Conservation (phyloP, 306 rosid species). For the Trichosanthes truncata region DNA sequence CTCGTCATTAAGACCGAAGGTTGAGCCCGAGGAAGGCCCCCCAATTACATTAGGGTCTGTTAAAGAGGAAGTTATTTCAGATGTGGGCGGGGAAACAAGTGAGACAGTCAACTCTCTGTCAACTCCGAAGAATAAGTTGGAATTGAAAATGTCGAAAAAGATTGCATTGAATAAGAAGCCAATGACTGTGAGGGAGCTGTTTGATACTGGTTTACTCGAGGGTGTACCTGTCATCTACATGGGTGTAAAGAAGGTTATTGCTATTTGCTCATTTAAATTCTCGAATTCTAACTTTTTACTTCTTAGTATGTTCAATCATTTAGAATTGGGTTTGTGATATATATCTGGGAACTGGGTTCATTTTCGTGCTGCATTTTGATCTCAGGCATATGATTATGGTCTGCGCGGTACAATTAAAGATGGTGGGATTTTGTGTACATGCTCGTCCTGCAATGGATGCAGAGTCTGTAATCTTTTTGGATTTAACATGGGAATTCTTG, state of each 20-base stretch:
- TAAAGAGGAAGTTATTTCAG: conserved; percentile 13
- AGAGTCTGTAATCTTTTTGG: conserved; percentile 49
- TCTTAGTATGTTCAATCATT: not conserved
- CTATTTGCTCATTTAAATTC: conserved; percentile 1
- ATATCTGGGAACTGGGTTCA: not conserved
- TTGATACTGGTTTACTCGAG: conserved; percentile 89
- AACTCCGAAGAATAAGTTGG: conserved; percentile 37
- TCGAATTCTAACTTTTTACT: not conserved
- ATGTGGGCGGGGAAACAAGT: conserved; percentile 23
- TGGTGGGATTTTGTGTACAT: conserved; percentile 86
- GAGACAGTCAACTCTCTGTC: conserved; percentile 17
- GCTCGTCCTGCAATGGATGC: conserved; percentile 62
- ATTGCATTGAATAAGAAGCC: conserved; percentile 46
- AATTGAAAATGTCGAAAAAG: conserved; percentile 64
- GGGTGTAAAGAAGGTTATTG: conserved; percentile 74
- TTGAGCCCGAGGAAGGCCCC: conserved; percentile 14
- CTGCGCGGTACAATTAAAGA: conserved; percentile 64
- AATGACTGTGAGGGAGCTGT: conserved; percentile 71
- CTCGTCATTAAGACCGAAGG: conserved; percentile 25
- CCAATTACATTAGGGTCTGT: conserved; percentile 14
- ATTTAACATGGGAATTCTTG: conserved; percentile 8
- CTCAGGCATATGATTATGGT: conserved; percentile 69
- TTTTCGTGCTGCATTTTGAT: conserved; percentile 2
- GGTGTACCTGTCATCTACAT: conserved; percentile 80
- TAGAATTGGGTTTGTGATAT: not conserved